Percentiles rank a stretch among this genome's conserved stretches.
Conservation (phyloP, 768 basidiomycete genomes). For the Gloeophyllum trabeum region DNA sequence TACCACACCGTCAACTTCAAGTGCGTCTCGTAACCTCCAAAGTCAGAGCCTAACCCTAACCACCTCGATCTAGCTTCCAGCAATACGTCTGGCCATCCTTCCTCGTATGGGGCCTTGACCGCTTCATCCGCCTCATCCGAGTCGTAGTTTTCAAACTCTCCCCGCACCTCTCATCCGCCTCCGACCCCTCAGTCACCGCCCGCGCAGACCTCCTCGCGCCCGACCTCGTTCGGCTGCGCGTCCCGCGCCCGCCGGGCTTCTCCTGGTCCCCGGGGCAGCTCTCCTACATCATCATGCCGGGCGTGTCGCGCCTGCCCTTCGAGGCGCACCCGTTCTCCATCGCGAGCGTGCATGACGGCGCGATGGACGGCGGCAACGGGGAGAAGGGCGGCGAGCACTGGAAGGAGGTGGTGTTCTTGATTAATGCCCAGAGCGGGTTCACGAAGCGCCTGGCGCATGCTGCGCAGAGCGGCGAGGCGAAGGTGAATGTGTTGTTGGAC, state of each 20-base stretch:
- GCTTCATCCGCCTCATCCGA: conserved; percentile 34
- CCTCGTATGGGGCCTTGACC: conserved; percentile 45
- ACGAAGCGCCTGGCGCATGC: conserved; percentile 34
- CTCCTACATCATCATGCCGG: conserved; percentile 38
- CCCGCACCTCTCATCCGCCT: conserved; percentile 19
- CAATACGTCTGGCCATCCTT: conserved; percentile 38
- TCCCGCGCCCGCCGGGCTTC: conserved; percentile 34
- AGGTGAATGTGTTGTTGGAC: conserved; percentile 40
- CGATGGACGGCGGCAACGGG: conserved; percentile 6
- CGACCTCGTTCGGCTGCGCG: conserved; percentile 33
- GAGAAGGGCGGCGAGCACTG: conserved; percentile 7
- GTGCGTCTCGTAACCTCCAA: conserved; percentile 12
- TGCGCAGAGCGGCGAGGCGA: conserved; percentile 22
- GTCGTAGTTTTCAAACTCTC: conserved; percentile 30
- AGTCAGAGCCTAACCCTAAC: background rate
- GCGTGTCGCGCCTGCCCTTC: conserved; percentile 29
- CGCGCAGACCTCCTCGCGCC: conserved; percentile 33
- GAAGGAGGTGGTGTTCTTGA: conserved; percentile 43
- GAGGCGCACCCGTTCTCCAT: conserved; percentile 59
- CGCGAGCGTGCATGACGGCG: conserved; percentile 19
- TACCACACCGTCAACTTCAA: background rate
- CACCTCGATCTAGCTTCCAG: conserved; percentile 9
- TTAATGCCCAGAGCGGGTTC: conserved; percentile 49
- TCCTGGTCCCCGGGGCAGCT: conserved; percentile 44
- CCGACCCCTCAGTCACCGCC: conserved; percentile 21